phyloP scores from a whole-genome alignment of 1,139 yeast genomes.

The Hyphopichia burtonii region DNA sequence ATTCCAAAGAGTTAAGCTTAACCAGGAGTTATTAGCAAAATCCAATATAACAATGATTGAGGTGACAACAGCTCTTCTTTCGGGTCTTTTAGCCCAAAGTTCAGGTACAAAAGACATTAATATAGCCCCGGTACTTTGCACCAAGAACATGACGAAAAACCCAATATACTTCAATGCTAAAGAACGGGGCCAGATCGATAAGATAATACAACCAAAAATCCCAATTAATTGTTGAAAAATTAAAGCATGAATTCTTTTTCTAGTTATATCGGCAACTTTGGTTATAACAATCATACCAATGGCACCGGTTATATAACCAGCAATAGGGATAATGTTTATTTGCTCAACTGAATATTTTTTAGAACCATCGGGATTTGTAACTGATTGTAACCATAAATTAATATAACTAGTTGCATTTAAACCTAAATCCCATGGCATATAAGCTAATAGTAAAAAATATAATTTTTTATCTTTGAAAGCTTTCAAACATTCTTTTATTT shows the following conservation, averaged over 20 bases:
- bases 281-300: slow-evolving; percentile 40
- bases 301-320: slow-evolving; percentile 31
- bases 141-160: slow-evolving; percentile 18
- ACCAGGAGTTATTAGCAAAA: slow-evolving; percentile 28
- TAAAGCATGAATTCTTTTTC: slow-evolving; percentile 47
- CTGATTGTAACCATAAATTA: slow-evolving; percentile 44
- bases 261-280: slow-evolving; percentile 37
- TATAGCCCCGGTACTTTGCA: slow-evolving; percentile 32
- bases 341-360: slow-evolving; percentile 25
- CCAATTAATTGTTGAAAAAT: slow-evolving; percentile 38
- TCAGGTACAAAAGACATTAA: slow-evolving; percentile 10
- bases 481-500: slow-evolving; percentile 13
- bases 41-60: slow-evolving; percentile 18
- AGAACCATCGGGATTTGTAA: slow-evolving; percentile 8
- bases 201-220: slow-evolving; percentile 15
- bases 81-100: slow-evolving; percentile 16
- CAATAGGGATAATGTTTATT: slow-evolving; percentile 4
- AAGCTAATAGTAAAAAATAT: slow-evolving; percentile 6
- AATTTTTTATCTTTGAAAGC: slow-evolving; percentile 43
- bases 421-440: slow-evolving; percentile 31
- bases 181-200: slow-evolving; percentile 23
- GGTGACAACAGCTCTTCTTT: slow-evolving; percentile 27
- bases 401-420: slow-evolving; percentile 34
- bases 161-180: slow-evolving; percentile 17
- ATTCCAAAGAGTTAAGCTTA: slow-evolving; percentile 2